phyloP scores from a whole-genome alignment of 352 stramenopile genomes.

The Phytopythium delawarense region DNA sequence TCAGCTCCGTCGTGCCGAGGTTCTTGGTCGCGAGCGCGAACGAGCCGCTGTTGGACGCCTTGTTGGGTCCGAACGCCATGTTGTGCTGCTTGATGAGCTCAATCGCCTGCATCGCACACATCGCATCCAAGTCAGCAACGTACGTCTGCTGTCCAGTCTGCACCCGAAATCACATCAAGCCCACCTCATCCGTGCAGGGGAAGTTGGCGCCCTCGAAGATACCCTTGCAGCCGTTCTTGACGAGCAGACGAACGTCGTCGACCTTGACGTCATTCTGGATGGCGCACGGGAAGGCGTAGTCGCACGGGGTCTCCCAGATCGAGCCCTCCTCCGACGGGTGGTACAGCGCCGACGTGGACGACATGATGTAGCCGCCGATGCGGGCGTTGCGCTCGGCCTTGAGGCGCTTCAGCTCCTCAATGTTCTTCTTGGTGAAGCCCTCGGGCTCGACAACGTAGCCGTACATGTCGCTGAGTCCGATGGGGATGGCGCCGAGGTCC shows the following conservation, averaged over 20 bases:
- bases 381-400: conserved; percentile 80
- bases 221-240: conserved; percentile 88
- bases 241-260: conserved; percentile 57
- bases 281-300: conserved; percentile 96
- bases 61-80: conserved; percentile 82
- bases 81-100: conserved; percentile 81
- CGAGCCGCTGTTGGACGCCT: conserved; percentile 77
- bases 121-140: not conserved
- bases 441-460: conserved; percentile 95
- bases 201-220: conserved; percentile 88
- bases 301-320: conserved; percentile 90
- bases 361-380: conserved; percentile 87
- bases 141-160: not conserved
- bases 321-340: conserved; percentile 65
- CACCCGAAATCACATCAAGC: not conserved
- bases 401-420: conserved; percentile 73
- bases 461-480: conserved; percentile 95
- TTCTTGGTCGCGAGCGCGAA: conserved; percentile 68
- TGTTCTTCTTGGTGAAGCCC: conserved; percentile 65
- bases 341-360: conserved; percentile 86
- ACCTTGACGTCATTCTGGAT: conserved; percentile 92
- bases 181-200: conserved; percentile 67
- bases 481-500: conserved; percentile 93
- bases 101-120: conserved; percentile 33
- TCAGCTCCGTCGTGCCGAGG: conserved; percentile 48